Conservation (phyloP, 164 flowering plant species). For the Sextonia rubra region DNA sequence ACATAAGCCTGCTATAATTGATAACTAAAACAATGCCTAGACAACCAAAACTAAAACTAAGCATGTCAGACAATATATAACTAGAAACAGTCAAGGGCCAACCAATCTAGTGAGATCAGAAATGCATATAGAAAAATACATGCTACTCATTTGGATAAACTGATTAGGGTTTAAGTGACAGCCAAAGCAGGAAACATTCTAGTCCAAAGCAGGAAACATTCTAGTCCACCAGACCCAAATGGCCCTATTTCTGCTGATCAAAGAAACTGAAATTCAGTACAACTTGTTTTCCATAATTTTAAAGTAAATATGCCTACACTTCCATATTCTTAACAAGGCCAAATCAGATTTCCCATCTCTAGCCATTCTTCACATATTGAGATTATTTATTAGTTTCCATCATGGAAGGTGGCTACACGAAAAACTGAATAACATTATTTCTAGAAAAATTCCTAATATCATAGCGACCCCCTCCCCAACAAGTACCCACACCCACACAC, state of each 20-base stretch:
- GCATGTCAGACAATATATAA: neutral
- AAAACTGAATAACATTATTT: too few species aligned
- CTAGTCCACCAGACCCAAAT: neutral
- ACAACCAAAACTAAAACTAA: neutral
- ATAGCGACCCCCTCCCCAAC: too few species aligned
- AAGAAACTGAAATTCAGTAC: neutral
- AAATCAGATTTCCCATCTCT: too few species aligned
- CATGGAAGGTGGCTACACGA: too few species aligned
- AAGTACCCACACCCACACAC: too few species aligned
- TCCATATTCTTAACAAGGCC: too few species aligned
- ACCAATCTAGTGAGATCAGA: neutral
- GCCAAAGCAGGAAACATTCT: neutral
- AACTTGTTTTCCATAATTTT: too few species aligned
- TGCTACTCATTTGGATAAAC: neutral
- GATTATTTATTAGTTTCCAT: too few species aligned
- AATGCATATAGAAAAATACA: neutral
- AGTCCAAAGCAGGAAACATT: too few species aligned
- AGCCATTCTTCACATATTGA: too few species aligned
- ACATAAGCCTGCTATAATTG: neutral
- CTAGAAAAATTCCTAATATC: too few species aligned
- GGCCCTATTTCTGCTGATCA: neutral
- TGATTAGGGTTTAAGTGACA: neutral
- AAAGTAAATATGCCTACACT: too few species aligned
- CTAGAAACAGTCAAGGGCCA: neutral
- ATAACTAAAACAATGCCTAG: neutral